Evolutionary conservation across 2,329 filamentous ascomycete genomes (phyloP).

Genomic region (Cladophialophora bantiana): DNA sequence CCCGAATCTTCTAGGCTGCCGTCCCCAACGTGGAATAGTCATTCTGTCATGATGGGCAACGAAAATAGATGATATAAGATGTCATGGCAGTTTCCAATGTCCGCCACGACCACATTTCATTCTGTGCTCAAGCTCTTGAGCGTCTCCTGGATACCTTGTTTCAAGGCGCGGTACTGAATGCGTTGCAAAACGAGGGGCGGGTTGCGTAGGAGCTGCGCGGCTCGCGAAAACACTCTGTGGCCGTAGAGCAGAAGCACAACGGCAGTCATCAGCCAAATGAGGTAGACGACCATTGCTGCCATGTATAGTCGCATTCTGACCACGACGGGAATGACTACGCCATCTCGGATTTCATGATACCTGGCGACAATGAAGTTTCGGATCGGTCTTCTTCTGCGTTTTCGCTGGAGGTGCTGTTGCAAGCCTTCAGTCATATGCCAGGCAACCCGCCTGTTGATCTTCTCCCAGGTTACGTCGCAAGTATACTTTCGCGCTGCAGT

Average conservation of each 20-base stretch:
- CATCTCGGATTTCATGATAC: constrained; percentile 33
- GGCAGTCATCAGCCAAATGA: constrained; percentile 49
- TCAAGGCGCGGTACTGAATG: constrained; percentile 18
- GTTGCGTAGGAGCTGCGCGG: constrained; percentile 15
- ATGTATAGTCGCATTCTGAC: constrained; percentile 43
- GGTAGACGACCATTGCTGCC: constrained; percentile 46
- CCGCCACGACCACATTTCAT: neutral
- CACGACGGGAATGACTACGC: constrained; percentile 35
- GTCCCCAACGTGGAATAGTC: neutral
- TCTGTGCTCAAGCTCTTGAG: constrained; percentile 18
- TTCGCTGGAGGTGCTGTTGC: constrained; percentile 42
- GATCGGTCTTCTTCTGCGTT: constrained; percentile 28
- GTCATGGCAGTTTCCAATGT: neutral
- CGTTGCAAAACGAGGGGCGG: constrained; percentile 22
- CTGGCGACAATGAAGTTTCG: constrained; percentile 39
- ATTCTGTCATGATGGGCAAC: neutral
- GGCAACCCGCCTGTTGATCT: constrained; percentile 73
- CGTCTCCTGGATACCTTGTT: constrained; percentile 23
- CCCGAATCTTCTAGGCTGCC: neutral
- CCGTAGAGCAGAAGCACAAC: constrained; percentile 49
- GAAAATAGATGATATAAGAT: neutral
- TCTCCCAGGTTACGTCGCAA: constrained; percentile 72
- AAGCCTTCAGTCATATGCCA: constrained; percentile 65
- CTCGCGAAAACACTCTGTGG: constrained; percentile 32
- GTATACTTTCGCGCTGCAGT: constrained; percentile 62